phyloP scores from a whole-genome alignment of 23 red algal genomes.

The Gracilariopsis chorda region DNA sequence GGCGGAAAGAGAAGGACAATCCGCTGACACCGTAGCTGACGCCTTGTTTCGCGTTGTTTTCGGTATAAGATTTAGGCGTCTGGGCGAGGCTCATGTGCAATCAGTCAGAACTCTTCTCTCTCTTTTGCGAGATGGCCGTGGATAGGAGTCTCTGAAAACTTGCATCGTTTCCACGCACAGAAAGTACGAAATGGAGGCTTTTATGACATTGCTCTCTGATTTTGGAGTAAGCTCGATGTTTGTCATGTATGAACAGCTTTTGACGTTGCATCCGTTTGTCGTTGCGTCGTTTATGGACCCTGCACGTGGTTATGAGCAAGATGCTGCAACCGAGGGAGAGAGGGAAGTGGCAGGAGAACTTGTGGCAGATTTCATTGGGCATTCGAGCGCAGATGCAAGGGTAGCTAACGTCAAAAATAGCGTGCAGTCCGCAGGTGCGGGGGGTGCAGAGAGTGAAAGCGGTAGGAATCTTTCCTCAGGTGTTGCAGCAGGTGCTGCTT shows the following conservation, averaged over 20 bases:
- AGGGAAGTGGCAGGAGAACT: no score
- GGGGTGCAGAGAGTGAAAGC: no score
- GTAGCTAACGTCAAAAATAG: background rate
- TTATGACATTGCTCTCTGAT: background rate
- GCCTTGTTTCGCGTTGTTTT: conserved; percentile 4
- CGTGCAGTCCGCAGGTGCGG: background rate
- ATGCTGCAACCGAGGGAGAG: background rate
- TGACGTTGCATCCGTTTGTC: conserved; percentile 5
- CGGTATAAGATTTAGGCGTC: background rate
- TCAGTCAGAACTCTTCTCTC: conserved; percentile 14
- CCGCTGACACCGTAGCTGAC: conserved; percentile 19
- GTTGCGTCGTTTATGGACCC: background rate
- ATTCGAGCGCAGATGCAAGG: background rate
- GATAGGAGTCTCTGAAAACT: conserved; percentile 2
- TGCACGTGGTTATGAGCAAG: background rate
- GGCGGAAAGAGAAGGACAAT: conserved; percentile 27
- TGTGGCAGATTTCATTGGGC: no score
- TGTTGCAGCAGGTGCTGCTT: background rate
- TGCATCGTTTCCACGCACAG: conserved; percentile 1
- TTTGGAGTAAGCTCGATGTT: conserved; percentile 32
- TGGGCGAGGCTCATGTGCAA: background rate
- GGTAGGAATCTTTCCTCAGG: no score
- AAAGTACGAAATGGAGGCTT: background rate
- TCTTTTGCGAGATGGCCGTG: background rate
- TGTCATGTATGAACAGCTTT: conserved; percentile 40